Base-by-base conservation (phyloP, 2,329 filamentous ascomycete species). In the Dactylellina haptotyla region DNA sequence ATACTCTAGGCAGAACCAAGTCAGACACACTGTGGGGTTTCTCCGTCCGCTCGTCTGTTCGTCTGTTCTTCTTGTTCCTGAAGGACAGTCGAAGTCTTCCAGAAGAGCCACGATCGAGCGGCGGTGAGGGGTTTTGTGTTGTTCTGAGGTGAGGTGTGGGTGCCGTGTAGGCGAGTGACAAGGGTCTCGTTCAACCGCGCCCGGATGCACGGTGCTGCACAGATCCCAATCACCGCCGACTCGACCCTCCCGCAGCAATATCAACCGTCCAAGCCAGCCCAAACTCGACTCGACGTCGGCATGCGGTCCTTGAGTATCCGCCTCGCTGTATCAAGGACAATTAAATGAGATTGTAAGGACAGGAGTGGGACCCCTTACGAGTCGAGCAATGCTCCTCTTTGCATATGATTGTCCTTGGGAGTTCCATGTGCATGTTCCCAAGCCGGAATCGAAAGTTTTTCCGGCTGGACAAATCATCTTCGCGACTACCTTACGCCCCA, bases 121-220 rank as follows among this genome's bases (percentile, higher is more conserved):
- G 14, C 18, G 54, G 34, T 67, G 66, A 72, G 66, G 66, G 59
- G 48, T 61, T 70, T 64, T 73, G 67, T 65, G 67, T 73, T 73
- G 59, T 16, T 37, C 18, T 53, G 51, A 64, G 59, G 58, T 72
- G 61, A 64, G 66, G 67, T 73, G 67, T 73, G 67, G 59, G 59
- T 73, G 61, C 54, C 16, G 43, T 41, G 53, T 48, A 65, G 59
- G 67, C 67, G 59, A 73, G 41, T 37, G 67, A 73, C 67, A 73
- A 72, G 67, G 66, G 66, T 26, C 16, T 46, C 25, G 23, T 64
- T 39, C 53, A 73, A 73, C 67, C 67, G 67, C 61, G 67, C 67
- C 67, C 59, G 66, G 66, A 51, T 64, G 48, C 48, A 41, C 59
- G 25, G 54, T 61, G 64, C 56, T 69, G 67, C 67, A 53, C 61